A percentile compares a stretch with the other conserved stretches of the same genome.
These are phyloP conservation scores for Lecanicillium sp. DNA, from an alignment of 2,329 filamentous ascomycete species.

Conservation along the genomic window DNA sequence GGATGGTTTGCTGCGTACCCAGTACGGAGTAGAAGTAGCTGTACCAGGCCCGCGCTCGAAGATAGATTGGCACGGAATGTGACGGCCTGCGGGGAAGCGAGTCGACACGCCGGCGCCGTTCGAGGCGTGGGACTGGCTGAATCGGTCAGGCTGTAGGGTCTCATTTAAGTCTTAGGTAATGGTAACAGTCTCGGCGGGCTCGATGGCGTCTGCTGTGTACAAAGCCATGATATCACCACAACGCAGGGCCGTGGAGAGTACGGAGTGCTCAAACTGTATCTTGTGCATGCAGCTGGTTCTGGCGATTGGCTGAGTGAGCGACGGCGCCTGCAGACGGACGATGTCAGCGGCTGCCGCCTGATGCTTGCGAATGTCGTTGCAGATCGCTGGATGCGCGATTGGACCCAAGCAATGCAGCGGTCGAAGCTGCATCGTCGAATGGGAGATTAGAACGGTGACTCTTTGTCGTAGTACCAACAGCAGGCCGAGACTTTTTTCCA, in stretches of 20 bases:
- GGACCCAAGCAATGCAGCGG: too few relatives aligned
- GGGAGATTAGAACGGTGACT: too few relatives aligned
- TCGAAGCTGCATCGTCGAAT: too few relatives aligned
- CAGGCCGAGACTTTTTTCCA: background rate
- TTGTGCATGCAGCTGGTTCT: background rate
- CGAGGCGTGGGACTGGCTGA: background rate
- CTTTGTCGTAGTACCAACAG: too few relatives aligned
- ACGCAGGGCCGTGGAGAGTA: background rate
- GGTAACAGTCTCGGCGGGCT: background rate
- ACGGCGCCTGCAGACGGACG: background rate
- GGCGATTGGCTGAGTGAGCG: background rate
- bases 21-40: too few relatives aligned
- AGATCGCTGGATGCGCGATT: too few relatives aligned
- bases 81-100: conserved; percentile 1
- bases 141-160: background rate
- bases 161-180: background rate
- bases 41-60: background rate
- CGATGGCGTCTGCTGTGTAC: background rate
- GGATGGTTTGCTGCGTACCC: background rate
- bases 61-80: conserved; percentile 4
- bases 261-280: background rate
- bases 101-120: background rate
- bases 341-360: background rate
- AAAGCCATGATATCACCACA: background rate
- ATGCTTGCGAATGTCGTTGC: background rate